Conservation (phyloP, 805 yeast species). For the Candida sphagnicola region DNA sequence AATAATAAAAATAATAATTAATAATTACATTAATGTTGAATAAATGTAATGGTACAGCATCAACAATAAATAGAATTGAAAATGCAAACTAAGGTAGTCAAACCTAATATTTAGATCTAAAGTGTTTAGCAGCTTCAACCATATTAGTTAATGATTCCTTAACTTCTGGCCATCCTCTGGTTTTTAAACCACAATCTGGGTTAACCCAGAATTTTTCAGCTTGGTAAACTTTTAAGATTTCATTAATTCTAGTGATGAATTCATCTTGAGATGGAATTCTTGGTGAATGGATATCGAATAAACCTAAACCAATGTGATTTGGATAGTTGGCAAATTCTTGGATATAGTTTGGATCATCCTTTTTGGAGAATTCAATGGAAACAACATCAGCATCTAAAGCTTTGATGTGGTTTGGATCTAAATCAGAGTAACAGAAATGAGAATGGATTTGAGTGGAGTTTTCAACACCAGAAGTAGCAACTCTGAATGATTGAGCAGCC, state of each 20-base stretch:
- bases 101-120: conserved; percentile 46
- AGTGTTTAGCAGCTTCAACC: conserved; percentile 98
- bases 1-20: conserved; percentile 13
- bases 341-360: conserved; percentile 98
- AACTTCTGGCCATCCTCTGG: conserved; percentile 99
- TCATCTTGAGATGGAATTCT: conserved; percentile 98
- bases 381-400: conserved; percentile 99
- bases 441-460: conserved; percentile 98
- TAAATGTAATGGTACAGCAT: conserved; percentile 42
- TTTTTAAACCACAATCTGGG: conserved; percentile 99
- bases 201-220: conserved; percentile 99
- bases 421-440: conserved; percentile 99
- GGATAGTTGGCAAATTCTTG: conserved; percentile 98
- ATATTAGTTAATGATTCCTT: conserved; percentile 92
- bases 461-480: conserved; percentile 96
- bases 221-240: conserved; percentile 95
- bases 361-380: conserved; percentile 98
- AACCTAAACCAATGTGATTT: conserved; percentile 99
- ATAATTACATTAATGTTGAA: conserved; percentile 48
- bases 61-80: conserved; percentile 39
- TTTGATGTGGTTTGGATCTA: conserved; percentile 99
- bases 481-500: conserved; percentile 99
- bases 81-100: conserved; percentile 20
- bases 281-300: conserved; percentile 99
- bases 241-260: conserved; percentile 88